These are phyloP conservation scores for Oryza rufipogon DNA, from an alignment of 176 grass and related monocot genomes.

Conservation along the genomic window DNA sequence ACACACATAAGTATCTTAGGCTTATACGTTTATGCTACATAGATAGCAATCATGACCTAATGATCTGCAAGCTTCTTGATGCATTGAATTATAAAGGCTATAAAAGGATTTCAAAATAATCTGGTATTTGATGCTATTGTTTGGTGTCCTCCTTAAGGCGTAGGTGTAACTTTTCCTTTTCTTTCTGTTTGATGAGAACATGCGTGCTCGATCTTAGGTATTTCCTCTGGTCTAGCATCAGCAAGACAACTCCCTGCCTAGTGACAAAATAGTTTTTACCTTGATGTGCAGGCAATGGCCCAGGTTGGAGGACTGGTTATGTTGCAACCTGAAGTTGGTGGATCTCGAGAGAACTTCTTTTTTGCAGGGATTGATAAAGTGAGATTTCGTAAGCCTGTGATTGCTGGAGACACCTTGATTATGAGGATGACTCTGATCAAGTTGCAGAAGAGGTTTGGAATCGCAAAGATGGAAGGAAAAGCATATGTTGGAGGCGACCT, in stretches of 20 bases:
- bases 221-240: not conserved
- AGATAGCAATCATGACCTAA: not conserved
- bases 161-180: not conserved
- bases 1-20: not conserved
- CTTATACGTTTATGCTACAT: not conserved
- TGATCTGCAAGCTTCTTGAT: not conserved
- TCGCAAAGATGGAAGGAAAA: conserved; percentile 98
- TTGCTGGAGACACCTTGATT: conserved; percentile 87
- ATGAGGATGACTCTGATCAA: conserved; percentile 96
- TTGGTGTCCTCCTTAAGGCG: not conserved
- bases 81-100: not conserved
- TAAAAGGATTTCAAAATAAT: not conserved
- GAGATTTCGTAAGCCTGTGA: conserved; percentile 89
- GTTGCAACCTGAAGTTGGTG: conserved; percentile 93
- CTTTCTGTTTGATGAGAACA: conserved; percentile 16
- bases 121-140: not conserved
- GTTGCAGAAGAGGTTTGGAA: conserved; percentile 86
- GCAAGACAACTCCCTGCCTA: not conserved
- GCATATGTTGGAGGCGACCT: conserved; percentile 86
- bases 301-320: conserved; percentile 92
- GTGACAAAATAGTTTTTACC: conserved; percentile 17
- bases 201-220: not conserved
- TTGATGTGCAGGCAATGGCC: conserved; percentile 78
- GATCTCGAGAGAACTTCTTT: conserved; percentile 95
- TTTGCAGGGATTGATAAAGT: conserved; percentile 91